Evolutionary conservation across 2,329 filamentous ascomycete genomes (phyloP).

Genomic region (Aspergillus sp.): DNA sequence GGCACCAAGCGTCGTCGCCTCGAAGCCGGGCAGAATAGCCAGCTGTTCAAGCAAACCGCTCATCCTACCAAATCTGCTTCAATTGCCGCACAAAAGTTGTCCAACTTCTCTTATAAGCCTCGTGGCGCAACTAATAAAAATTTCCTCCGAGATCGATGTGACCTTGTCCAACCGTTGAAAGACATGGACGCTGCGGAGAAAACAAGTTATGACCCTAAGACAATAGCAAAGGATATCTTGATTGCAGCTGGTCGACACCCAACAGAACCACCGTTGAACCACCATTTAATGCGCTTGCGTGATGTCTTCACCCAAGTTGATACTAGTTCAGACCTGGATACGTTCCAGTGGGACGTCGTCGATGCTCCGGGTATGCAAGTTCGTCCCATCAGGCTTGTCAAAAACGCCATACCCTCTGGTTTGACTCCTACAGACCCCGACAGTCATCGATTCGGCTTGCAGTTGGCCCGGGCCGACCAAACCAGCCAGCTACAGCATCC

Average conservation of each 20-base stretch:
- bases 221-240: constrained; percentile 56
- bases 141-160: constrained; percentile 21
- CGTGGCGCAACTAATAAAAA: constrained; percentile 7
- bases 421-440: neutral
- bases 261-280: constrained; percentile 50
- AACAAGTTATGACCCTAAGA: constrained; percentile 51
- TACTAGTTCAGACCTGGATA: constrained; percentile 45
- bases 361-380: constrained; percentile 26
- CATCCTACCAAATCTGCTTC: too few species aligned
- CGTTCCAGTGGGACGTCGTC: constrained; percentile 54
- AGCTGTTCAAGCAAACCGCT: too few species aligned
- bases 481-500: neutral
- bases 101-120: constrained; percentile 6
- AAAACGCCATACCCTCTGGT: neutral
- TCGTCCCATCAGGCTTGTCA: neutral
- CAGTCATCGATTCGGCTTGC: too few species aligned
- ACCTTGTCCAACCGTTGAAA: constrained; percentile 40
- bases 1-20: too few species aligned
- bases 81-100: neutral
- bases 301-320: constrained; percentile 37
- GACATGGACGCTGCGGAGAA: constrained; percentile 34
- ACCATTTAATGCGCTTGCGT: constrained; percentile 46
- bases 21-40: too few species aligned
- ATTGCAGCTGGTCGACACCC: constrained; percentile 56
- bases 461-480: too few species aligned